Evolutionary conservation across 2,329 filamentous ascomycete species (phyloP).

Genomic region (Furcasterigmium furcatum): DNA sequence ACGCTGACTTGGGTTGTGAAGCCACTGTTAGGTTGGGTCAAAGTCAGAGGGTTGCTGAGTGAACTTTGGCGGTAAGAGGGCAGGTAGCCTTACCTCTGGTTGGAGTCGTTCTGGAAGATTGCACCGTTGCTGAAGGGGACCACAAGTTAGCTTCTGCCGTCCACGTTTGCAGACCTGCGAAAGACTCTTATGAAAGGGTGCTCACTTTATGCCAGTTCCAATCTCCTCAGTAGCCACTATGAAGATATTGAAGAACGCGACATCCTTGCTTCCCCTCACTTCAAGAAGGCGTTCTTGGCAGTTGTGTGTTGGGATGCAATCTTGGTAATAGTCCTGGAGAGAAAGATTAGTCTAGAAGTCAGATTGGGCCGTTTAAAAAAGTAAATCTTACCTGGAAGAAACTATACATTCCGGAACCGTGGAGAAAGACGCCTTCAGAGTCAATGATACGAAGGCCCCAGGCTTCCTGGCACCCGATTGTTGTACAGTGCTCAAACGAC

Average conservation of each 20-base stretch:
- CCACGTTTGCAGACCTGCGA: too few relatives aligned
- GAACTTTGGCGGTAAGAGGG: too few relatives aligned
- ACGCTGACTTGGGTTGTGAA: conserved; percentile 20
- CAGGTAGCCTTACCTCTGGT: too few relatives aligned
- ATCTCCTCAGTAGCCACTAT: conserved; percentile 11
- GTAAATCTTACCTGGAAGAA: too few relatives aligned
- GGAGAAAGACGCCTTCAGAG: conserved; percentile 51
- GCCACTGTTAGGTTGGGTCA: too few relatives aligned
- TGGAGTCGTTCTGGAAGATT: conserved; percentile 11
- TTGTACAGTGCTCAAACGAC: conserved; percentile 11
- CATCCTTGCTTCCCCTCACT: conserved; percentile 10
- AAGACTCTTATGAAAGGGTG: too few relatives aligned
- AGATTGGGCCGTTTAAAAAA: too few relatives aligned
- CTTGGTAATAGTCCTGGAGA: conserved; percentile 50
- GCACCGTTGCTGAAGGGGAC: conserved; percentile 2
- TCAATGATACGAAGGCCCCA: conserved; percentile 64
- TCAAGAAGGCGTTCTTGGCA: conserved; percentile 36
- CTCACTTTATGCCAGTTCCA: conserved; percentile 7
- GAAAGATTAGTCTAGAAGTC: neutral
- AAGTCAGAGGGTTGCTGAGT: too few relatives aligned
- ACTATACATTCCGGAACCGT: conserved; percentile 64
- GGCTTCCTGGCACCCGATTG: conserved; percentile 47
- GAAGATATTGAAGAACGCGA: conserved; percentile 16
- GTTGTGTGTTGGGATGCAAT: conserved; percentile 38
- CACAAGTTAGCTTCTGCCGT: neutral